A percentile compares a stretch with the other conserved stretches of the same genome.
These are phyloP conservation scores for Pelargonium myrrhifolium DNA, from an alignment of 441 rosid genomes.

Conservation along the genomic window DNA sequence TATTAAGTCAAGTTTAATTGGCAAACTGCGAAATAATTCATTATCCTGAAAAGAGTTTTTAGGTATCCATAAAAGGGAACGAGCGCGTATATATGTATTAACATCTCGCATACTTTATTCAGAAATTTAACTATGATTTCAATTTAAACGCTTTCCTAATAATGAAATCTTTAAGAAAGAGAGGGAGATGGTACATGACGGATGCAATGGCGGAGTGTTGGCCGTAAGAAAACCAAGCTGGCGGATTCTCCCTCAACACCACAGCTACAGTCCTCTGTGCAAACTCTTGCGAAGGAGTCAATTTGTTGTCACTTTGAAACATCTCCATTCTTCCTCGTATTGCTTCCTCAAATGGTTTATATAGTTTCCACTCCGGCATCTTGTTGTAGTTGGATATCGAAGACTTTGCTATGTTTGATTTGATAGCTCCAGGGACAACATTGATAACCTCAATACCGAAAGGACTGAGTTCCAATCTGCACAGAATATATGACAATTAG, in stretches of 20 bases:
- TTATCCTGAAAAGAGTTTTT: no score
- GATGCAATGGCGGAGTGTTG: constrained; percentile 42
- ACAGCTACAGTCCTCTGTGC: constrained; percentile 56
- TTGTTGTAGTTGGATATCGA: constrained; percentile 39
- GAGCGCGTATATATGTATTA: no score
- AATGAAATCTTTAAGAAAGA: constrained; percentile 43
- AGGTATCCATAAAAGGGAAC: no score
- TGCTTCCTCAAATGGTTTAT: constrained; percentile 54
- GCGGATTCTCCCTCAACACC: constrained; percentile 56
- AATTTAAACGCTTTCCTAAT: constrained; percentile 33
- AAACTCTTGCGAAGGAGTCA: constrained; percentile 64
- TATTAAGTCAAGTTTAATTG: no score
- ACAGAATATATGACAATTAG: not conserved
- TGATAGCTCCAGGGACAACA: constrained; percentile 73
- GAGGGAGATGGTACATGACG: constrained; percentile 54
- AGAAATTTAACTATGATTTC: no score
- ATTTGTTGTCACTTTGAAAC: constrained; percentile 41
- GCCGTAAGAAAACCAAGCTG: constrained; percentile 65
- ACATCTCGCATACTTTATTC: no score
- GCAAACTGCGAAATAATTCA: no score
- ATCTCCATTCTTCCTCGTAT: constrained; percentile 50
- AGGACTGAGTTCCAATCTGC: constrained; percentile 72
- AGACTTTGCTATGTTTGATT: constrained; percentile 60
- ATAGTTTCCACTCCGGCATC: constrained; percentile 75
- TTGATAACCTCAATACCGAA: constrained; percentile 71